These are phyloP conservation scores for Alternaria tenuissima DNA, from an alignment of 2,329 filamentous ascomycete genomes.

Conservation along the genomic window DNA sequence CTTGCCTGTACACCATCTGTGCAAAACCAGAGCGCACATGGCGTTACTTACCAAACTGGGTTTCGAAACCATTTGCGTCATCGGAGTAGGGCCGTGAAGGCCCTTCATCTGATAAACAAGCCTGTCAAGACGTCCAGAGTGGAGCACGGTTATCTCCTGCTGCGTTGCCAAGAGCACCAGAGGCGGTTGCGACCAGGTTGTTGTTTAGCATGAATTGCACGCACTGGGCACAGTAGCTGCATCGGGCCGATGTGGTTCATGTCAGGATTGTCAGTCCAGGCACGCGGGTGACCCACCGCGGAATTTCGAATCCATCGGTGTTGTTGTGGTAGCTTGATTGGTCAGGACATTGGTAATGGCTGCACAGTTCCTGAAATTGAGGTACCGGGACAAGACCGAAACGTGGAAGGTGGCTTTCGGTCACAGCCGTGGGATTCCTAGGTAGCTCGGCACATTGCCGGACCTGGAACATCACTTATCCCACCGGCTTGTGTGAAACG, in stretches of 20 bases:
- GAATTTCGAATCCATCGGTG: slow-evolving; percentile 3
- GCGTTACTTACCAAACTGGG: slow-evolving; percentile 6
- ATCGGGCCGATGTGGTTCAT: slow-evolving; percentile 21
- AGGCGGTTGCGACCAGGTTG: slow-evolving; percentile 4
- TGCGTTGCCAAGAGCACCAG: slow-evolving; percentile 19
- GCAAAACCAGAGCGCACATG: slow-evolving; percentile 5
- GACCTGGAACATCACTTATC: slow-evolving; percentile 4
- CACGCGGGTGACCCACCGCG: slow-evolving; percentile 9
- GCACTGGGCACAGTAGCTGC: slow-evolving; percentile 4
- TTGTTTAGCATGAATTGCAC: slow-evolving; percentile 18
- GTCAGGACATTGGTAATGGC: neutral
- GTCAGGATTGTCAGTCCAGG: slow-evolving; percentile 16
- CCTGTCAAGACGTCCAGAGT: slow-evolving; percentile 9
- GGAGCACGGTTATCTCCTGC: slow-evolving; percentile 12
- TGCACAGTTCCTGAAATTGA: slow-evolving; percentile 8
- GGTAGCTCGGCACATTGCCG: slow-evolving; percentile 1
- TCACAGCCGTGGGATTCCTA: neutral
- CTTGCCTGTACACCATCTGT: slow-evolving; percentile 10
- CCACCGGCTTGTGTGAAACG: neutral
- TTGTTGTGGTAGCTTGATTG: slow-evolving; percentile 6
- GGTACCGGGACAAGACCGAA: slow-evolving; percentile 7
- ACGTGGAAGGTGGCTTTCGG: slow-evolving; percentile 10
- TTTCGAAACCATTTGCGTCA: slow-evolving; percentile 18
- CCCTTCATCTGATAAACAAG: slow-evolving; percentile 10
- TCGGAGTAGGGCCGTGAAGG: slow-evolving; percentile 8